Evolutionary conservation across 2,329 filamentous ascomycete genomes (phyloP).

Genomic region (Diaporthe sp.): DNA sequence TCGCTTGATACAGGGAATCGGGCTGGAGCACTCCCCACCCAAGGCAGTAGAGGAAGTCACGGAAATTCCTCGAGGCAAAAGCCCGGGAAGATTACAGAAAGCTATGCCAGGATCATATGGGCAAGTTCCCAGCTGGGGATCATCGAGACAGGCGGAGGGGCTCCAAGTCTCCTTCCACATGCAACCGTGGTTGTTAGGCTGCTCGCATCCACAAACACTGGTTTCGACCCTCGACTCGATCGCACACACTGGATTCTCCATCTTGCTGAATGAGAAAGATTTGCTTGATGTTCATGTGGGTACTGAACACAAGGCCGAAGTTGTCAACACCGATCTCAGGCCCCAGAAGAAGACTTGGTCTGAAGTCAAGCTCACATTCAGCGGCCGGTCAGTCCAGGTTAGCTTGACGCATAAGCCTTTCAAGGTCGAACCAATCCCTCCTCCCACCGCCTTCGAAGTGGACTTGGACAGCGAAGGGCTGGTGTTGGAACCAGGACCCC

Average conservation of each 20-base stretch:
- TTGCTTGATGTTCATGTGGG: neutral
- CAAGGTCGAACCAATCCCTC: neutral
- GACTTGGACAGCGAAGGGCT: neutral
- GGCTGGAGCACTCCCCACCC: neutral
- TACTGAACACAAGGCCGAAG: neutral
- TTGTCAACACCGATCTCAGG: neutral
- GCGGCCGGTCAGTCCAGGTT: neutral
- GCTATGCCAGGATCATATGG: neutral
- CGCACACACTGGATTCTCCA: neutral
- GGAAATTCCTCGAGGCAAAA: neutral
- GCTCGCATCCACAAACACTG: neutral
- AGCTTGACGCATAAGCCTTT: neutral
- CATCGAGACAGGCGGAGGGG: neutral
- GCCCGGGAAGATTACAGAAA: neutral
- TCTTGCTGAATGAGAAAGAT: neutral
- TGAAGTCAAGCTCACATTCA: neutral
- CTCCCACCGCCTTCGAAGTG: neutral
- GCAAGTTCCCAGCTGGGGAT: neutral
- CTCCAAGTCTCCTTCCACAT: neutral
- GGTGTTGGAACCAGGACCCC: neutral
- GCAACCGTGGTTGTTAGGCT: neutral
- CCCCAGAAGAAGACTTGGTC: neutral
- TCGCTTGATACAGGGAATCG: neutral
- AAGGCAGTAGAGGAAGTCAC: neutral
- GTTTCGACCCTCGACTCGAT: neutral